phyloP scores from a whole-genome alignment of 2,329 filamentous ascomycete genomes.

The Phyllosticta citriasiana region DNA sequence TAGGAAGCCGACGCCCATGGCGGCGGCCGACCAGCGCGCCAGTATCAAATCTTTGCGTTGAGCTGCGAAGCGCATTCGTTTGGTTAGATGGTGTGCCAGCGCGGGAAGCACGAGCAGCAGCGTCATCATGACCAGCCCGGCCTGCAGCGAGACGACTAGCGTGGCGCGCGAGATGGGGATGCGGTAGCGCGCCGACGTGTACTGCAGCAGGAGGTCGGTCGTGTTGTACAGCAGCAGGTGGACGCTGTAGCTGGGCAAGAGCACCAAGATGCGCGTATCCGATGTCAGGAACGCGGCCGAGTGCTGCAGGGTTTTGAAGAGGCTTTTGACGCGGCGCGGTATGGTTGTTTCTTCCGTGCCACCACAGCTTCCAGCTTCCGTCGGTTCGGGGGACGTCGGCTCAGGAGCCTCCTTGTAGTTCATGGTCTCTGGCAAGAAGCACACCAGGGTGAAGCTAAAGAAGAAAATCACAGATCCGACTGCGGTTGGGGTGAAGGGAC shows the following conservation, averaged over 20 bases:
- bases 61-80: conserved; percentile 6
- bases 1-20: conserved; percentile 19
- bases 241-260: conserved; percentile 20
- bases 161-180: conserved; percentile 34
- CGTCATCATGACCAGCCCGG: conserved; percentile 19
- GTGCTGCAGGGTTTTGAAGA: conserved; percentile 5
- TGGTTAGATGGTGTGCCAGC: conserved; percentile 16
- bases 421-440: conserved; percentile 25
- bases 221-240: conserved; percentile 16
- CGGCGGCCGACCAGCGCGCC: conserved; percentile 18
- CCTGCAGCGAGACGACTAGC: conserved; percentile 21
- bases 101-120: conserved; percentile 23
- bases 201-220: conserved; percentile 39
- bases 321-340: background rate
- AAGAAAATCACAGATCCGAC: conserved; percentile 13
- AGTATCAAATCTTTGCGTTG: conserved; percentile 22
- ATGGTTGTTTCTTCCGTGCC: background rate
- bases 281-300: conserved; percentile 19
- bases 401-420: conserved; percentile 12
- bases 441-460: conserved; percentile 9
- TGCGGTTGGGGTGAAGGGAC: conserved; percentile 24
- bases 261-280: conserved; percentile 22
- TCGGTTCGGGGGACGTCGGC: background rate
- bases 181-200: conserved; percentile 41
- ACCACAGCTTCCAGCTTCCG: background rate